These are phyloP conservation scores for Verticillium isaacii DNA, from an alignment of 2,329 filamentous ascomycete genomes.

Conservation along the genomic window DNA sequence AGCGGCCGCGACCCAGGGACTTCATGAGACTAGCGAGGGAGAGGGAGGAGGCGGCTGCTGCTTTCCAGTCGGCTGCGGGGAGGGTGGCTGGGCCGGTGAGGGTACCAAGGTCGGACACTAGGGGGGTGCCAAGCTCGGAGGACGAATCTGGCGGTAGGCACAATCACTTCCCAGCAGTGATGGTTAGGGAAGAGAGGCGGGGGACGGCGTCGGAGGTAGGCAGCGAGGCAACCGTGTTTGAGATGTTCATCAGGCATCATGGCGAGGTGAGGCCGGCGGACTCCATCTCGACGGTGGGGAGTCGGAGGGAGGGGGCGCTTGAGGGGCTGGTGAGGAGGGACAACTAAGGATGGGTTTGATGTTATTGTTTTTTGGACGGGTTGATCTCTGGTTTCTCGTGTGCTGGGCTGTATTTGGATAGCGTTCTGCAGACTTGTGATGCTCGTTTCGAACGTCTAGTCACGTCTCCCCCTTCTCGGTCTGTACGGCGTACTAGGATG, in stretches of 20 bases:
- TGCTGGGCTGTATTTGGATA: too few relatives aligned
- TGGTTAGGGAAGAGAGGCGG: neutral
- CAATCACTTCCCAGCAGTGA: neutral
- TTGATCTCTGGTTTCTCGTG: too few relatives aligned
- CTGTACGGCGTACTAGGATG: too few relatives aligned
- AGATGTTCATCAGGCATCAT: slow-evolving; percentile 1
- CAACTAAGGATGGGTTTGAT: neutral
- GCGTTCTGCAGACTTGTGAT: too few relatives aligned
- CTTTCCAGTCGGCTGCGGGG: neutral
- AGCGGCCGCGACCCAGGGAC: too few relatives aligned
- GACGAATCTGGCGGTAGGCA: neutral
- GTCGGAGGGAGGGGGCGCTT: neutral
- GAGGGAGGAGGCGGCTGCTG: neutral
- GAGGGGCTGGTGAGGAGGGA: neutral
- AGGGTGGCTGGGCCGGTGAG: too few relatives aligned
- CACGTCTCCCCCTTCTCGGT: too few relatives aligned
- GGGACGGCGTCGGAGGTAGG: neutral
- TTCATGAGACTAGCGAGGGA: neutral
- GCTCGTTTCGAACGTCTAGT: too few relatives aligned
- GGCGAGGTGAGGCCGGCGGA: neutral
- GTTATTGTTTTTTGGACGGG: neutral
- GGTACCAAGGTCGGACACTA: neutral
- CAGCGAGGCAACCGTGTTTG: neutral
- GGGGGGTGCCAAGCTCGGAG: neutral
- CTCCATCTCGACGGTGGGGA: neutral